Evolutionary conservation across 495 filamentous ascomycete species (phyloP).

Genomic region (Penicillium antarcticum): DNA sequence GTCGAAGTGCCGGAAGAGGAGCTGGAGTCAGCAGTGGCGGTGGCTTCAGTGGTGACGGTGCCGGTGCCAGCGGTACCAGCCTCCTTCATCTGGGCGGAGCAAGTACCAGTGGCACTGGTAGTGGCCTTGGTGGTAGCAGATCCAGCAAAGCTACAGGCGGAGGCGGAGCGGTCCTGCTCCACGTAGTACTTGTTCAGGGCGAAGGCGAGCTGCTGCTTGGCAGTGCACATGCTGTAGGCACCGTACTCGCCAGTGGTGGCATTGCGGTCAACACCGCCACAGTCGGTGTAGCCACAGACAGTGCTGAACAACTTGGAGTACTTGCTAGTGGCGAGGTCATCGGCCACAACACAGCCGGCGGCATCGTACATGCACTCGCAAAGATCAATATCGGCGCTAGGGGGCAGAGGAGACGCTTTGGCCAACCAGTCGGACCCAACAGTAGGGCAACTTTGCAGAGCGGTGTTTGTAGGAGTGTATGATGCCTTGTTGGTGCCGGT

Average conservation of each 20-base stretch:
- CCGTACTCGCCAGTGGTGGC: constrained; percentile 74
- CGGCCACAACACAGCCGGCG: constrained; percentile 64
- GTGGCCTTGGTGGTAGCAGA: constrained; percentile 53
- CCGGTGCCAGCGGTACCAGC: constrained; percentile 65
- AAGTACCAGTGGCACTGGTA: constrained; percentile 47
- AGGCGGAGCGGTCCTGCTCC: constrained; percentile 47
- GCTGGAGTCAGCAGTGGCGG: constrained; percentile 35
- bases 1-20: constrained; percentile 28
- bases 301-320: constrained; percentile 66
- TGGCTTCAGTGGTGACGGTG: constrained; percentile 55
- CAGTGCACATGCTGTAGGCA: constrained; percentile 83
- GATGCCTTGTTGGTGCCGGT: constrained; percentile 56
- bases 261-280: constrained; percentile 70
- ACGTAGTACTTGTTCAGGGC: constrained; percentile 80
- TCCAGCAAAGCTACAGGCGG: constrained; percentile 76
- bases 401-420: constrained; percentile 62
- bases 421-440: constrained; percentile 66
- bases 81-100: constrained; percentile 52
- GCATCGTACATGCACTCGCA: constrained; percentile 79
- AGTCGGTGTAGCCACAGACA: constrained; percentile 67
- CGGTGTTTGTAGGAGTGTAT: constrained; percentile 78
- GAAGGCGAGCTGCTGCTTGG: constrained; percentile 74
- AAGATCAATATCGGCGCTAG: constrained; percentile 67
- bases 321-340: constrained; percentile 44
- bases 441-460: constrained; percentile 68